phyloP scores from a whole-genome alignment of 306 rosid genomes.

The Vigna nakashimae region DNA sequence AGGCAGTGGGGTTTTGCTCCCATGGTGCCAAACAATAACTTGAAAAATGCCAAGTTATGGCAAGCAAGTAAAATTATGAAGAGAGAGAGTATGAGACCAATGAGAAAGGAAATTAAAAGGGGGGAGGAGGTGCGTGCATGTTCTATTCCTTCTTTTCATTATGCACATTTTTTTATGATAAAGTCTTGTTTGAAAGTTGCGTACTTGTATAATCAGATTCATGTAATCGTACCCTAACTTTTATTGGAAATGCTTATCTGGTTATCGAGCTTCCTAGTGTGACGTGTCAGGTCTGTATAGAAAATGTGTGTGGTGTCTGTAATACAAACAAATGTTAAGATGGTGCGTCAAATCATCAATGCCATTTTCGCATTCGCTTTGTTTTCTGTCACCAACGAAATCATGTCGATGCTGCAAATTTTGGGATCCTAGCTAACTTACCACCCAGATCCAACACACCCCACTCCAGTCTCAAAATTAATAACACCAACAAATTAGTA shows the following conservation, averaged over 20 bases:
- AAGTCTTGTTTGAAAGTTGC: constrained; percentile 24
- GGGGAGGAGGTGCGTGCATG: constrained; percentile 41
- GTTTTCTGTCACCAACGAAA: constrained; percentile 32
- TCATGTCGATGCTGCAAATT: constrained; percentile 1
- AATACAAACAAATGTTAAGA: constrained; percentile 38
- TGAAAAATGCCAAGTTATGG: constrained; percentile 24
- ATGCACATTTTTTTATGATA: constrained; percentile 18
- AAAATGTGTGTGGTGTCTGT: neutral
- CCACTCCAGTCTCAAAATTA: neutral
- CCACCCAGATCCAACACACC: neutral
- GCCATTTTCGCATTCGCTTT: constrained; percentile 34
- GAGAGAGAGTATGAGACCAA: constrained; percentile 35
- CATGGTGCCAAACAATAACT: constrained; percentile 37
- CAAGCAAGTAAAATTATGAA: constrained; percentile 46
- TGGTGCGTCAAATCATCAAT: constrained; percentile 49
- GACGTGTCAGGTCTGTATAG: constrained; percentile 29
- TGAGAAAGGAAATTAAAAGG: constrained; percentile 17
- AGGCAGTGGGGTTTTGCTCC: constrained; percentile 45
- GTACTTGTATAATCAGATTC: constrained; percentile 42
- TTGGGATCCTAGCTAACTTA: neutral
- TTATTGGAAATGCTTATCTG: constrained; percentile 37
- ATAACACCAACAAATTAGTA: neutral
- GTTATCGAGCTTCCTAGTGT: constrained; percentile 33
- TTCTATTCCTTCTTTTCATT: constrained; percentile 8
- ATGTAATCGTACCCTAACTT: constrained; percentile 27